These are phyloP conservation scores for Hypocreales sp. DNA, from an alignment of 2,329 filamentous ascomycete genomes.

Conservation along the genomic window DNA sequence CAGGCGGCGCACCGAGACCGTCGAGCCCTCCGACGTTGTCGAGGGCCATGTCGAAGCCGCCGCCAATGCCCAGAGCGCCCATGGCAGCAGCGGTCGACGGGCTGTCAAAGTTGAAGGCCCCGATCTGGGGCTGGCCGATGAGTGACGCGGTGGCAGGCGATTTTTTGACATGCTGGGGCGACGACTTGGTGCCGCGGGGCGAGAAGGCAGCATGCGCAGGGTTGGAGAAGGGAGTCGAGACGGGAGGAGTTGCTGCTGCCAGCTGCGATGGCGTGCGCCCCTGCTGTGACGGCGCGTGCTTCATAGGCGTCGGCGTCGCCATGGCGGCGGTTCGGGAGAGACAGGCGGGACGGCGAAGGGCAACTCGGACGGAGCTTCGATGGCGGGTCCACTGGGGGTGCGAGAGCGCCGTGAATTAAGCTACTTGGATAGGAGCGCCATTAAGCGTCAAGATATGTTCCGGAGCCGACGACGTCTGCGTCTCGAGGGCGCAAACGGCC, in stretches of 20 bases:
- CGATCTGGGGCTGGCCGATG: slow-evolving; percentile 27
- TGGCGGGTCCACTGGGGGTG: too few species aligned
- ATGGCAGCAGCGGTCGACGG: slow-evolving; percentile 48
- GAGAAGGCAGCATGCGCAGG: slow-evolving; percentile 42
- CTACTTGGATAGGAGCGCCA: too few species aligned
- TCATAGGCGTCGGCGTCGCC: slow-evolving; percentile 35
- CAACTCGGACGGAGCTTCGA: not conserved
- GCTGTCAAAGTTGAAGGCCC: slow-evolving; percentile 45
- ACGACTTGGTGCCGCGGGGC: slow-evolving; percentile 39
- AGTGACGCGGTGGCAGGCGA: slow-evolving; percentile 40
- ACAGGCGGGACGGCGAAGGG: not conserved
- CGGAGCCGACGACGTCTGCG: too few species aligned
- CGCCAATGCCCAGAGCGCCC: slow-evolving; percentile 35
- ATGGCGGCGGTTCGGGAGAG: slow-evolving; percentile 12
- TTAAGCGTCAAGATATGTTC: too few species aligned
- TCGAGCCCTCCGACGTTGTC: slow-evolving; percentile 33
- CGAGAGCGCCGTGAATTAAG: too few species aligned
- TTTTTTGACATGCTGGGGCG: slow-evolving; percentile 49
- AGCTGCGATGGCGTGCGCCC: slow-evolving; percentile 33
- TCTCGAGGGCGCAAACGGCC: too few species aligned
- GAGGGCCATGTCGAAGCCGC: slow-evolving; percentile 34
- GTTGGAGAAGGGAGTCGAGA: slow-evolving; percentile 50
- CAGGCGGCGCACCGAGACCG: slow-evolving; percentile 20
- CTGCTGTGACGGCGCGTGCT: slow-evolving; percentile 26
- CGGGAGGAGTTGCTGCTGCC: slow-evolving; percentile 45